These are phyloP conservation scores for Pterocarpus macrocarpus DNA, from an alignment of 306 rosid species.

Conservation along the genomic window DNA sequence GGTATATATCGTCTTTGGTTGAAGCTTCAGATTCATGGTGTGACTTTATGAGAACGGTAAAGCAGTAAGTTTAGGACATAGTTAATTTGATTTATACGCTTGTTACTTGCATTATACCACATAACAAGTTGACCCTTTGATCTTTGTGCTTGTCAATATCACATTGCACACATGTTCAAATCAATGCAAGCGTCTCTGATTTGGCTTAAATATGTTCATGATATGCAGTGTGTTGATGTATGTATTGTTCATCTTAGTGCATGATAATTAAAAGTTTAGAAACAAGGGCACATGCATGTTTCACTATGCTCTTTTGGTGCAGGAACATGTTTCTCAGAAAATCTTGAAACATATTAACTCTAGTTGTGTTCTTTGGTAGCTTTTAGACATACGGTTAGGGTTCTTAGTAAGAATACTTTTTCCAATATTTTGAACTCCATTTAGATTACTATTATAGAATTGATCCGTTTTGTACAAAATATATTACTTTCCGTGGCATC, in stretches of 20 bases:
- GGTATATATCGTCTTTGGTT: constrained; percentile 9
- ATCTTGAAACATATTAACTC: not conserved
- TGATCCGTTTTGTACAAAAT: not conserved
- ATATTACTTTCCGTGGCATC: not conserved
- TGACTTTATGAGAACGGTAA: constrained; percentile 20
- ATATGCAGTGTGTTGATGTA: not conserved
- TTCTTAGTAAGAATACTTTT: constrained; percentile 46
- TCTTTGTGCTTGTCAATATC: not conserved
- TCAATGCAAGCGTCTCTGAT: not conserved
- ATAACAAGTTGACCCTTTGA: not conserved
- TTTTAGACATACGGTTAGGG: constrained; percentile 74
- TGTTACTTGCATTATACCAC: constrained; percentile 1
- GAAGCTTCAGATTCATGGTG: constrained; percentile 43
- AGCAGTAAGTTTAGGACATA: constrained; percentile 18
- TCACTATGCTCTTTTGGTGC: not conserved
- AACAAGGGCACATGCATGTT: not conserved
- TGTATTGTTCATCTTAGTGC: constrained; percentile 12
- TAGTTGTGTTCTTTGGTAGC: not conserved
- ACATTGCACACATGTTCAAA: constrained; percentile 22
- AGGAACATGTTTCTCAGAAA: not conserved
- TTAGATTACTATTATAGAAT: not conserved
- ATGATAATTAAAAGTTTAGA: not conserved
- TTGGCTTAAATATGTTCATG: constrained; percentile 15
- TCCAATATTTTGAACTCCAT: not conserved
- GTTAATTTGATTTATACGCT: not conserved